Percentiles rank a stretch among this genome's conserved stretches.
Evolutionary conservation across 495 filamentous ascomycete species (phyloP).

Genomic region (Parmelia sp.): DNA sequence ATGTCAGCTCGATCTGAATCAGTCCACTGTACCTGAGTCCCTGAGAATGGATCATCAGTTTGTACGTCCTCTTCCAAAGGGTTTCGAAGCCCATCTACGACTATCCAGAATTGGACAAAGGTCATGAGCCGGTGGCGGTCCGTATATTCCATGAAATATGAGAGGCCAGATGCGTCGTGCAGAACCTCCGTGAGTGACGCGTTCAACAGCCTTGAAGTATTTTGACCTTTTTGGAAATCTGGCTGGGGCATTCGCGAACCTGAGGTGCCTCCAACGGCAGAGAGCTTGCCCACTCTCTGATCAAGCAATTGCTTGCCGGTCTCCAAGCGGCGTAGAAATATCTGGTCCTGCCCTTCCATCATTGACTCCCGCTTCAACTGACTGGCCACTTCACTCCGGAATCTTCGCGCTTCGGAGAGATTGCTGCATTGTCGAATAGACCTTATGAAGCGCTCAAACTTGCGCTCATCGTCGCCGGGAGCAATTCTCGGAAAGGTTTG

Average conservation of each 20-base stretch:
- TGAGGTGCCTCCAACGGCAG: constrained; percentile 54
- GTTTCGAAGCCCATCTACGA: constrained; percentile 95
- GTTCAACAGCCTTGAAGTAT: constrained; percentile 54
- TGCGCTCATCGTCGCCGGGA: constrained; percentile 73
- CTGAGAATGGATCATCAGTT: constrained; percentile 57
- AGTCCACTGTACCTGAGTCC: constrained; percentile 64
- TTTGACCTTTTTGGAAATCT: constrained; percentile 35
- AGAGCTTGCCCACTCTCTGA: constrained; percentile 77
- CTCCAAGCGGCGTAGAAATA: constrained; percentile 82
- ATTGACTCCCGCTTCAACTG: constrained; percentile 82
- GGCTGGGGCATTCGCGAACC: constrained; percentile 32
- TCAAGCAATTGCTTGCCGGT: constrained; percentile 87
- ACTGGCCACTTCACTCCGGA: constrained; percentile 86
- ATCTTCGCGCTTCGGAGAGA: constrained; percentile 86
- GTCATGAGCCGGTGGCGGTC: constrained; percentile 81
- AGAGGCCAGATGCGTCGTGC: constrained; percentile 80
- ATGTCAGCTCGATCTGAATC: constrained; percentile 81
- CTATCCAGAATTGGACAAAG: constrained; percentile 96
- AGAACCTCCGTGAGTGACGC: constrained; percentile 74
- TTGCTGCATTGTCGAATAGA: constrained; percentile 84
- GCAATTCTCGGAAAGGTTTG: constrained; percentile 60
- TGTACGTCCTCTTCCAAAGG: constrained; percentile 84
- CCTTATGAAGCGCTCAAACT: constrained; percentile 90
- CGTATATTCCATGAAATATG: constrained; percentile 99
- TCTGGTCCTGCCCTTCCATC: constrained; percentile 69